These are phyloP conservation scores for Dryas alaskensis DNA, from an alignment of 306 rosid species.

Conservation along the genomic window DNA sequence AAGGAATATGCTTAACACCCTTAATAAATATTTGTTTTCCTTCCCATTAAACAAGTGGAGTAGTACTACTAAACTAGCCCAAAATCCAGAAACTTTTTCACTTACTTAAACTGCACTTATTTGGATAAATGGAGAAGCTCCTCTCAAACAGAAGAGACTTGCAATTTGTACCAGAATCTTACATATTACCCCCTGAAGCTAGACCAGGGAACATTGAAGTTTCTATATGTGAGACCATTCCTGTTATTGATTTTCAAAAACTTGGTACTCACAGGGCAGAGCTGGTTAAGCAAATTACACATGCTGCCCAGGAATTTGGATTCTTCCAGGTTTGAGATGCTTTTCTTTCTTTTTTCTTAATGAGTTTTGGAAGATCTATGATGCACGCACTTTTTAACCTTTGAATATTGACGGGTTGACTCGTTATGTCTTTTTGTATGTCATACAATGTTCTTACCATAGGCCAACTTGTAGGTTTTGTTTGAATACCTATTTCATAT, in stretches of 20 bases:
- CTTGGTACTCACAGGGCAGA: neutral
- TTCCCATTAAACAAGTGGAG: no score
- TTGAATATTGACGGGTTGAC: no score
- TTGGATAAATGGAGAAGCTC: constrained; percentile 28
- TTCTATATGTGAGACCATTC: constrained; percentile 1
- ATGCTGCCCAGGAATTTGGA: constrained; percentile 17
- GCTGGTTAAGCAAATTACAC: constrained; percentile 7
- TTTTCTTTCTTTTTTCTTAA: neutral
- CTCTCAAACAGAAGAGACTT: neutral
- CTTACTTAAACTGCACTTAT: neutral
- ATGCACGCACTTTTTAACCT: no score
- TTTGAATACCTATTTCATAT: neutral
- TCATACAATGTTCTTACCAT: no score
- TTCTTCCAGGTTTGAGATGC: constrained; percentile 14
- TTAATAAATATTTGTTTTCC: no score
- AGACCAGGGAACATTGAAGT: constrained; percentile 1
- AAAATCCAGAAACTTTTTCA: neutral
- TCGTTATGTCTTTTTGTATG: no score
- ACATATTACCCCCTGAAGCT: constrained; percentile 6
- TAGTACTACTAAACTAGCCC: neutral
- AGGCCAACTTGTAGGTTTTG: neutral
- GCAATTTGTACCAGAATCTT: constrained; percentile 12
- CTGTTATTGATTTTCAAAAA: constrained; percentile 3
- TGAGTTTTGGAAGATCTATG: no score
- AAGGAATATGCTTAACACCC: no score